Base-by-base conservation (phyloP, 75 land plant genomes). In the Pinus tabuliformis region DNA sequence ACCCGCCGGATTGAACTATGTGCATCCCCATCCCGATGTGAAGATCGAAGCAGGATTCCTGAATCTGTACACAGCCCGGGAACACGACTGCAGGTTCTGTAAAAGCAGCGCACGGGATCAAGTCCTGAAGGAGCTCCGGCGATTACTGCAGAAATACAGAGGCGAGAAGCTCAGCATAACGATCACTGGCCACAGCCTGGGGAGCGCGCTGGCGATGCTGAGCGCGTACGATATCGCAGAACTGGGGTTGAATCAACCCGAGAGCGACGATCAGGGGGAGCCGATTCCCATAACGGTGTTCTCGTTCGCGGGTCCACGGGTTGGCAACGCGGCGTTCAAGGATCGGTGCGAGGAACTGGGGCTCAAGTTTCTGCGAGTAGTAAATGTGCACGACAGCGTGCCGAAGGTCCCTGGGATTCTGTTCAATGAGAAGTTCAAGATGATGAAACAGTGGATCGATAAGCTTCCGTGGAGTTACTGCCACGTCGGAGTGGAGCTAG, bases 101-200 rank as follows among this genome's bases (percentile, higher is more conserved):
- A 33, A 33, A 33, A 33, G 33, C 33, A 33, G 33, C 33, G 33
- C 33, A 33, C 33, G 33, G 33, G 33, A 33, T 33, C 33, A 33
- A 33, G 2, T 33, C 2, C 33, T 33, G 33, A 33, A 1, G 33
- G 1, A 33, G 33, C 33, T 33, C 33, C 33, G 33, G 33, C 1
- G 2, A 33, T 33, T 33, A 1, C 2, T 33, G 0, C 33, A 33
- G 33, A 0, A 33, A 33, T 33, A 33, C 33, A 33, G 0, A 33
- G 33, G 33, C 33, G 33, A 33, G 33, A 33, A 0, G 2, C 2
- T 33, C 2, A 33, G 33, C 33, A 33, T 33, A 33, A 90, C 77
- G 1, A 24, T 87, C 57, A 86, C 87, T 24, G 95, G 96, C 17
- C 96, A 93, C 78, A 91, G 96, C 85, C 64, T 95, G 22, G 95